These are phyloP conservation scores for Penicillium sp. DNA, from an alignment of 2,329 filamentous ascomycete genomes.

Conservation along the genomic window DNA sequence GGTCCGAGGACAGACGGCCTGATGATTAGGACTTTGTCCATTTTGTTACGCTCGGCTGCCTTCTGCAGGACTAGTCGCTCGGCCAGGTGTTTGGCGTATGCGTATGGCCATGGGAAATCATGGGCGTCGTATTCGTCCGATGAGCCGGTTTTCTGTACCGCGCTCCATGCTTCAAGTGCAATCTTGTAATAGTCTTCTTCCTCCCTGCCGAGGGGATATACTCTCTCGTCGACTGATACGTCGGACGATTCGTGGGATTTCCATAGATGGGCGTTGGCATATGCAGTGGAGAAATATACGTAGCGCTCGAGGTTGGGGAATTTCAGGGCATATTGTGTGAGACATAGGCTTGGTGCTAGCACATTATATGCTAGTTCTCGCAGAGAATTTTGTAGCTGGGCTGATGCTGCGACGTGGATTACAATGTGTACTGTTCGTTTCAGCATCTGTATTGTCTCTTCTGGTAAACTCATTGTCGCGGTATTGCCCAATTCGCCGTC, in stretches of 20 bases:
- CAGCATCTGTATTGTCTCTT: conserved; percentile 19
- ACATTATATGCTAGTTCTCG: conserved; percentile 20
- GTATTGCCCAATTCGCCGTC: conserved; percentile 23
- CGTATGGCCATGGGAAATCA: conserved; percentile 8
- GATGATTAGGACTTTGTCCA: conserved; percentile 23
- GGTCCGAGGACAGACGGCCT: conserved; percentile 25
- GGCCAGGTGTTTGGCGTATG: conserved; percentile 4
- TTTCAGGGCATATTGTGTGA: conserved; percentile 20
- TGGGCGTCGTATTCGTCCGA: conserved; percentile 30
- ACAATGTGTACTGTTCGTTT: conserved; percentile 21
- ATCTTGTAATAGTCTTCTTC: conserved; percentile 8
- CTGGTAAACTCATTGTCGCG: conserved; percentile 20
- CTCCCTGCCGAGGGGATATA: conserved; percentile 15
- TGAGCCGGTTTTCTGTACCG: conserved; percentile 20
- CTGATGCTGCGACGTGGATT: conserved; percentile 19
- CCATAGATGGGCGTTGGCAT: conserved; percentile 24
- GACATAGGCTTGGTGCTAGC: conserved; percentile 19
- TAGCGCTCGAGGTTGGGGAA: conserved; percentile 22
- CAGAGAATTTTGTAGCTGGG: conserved; percentile 17
- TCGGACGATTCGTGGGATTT: conserved; percentile 12
- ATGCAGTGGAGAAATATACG: conserved; percentile 20
- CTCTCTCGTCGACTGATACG: conserved; percentile 15
- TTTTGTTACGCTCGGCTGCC: conserved; percentile 11
- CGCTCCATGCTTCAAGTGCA: conserved; percentile 14
- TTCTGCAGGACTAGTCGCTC: conserved; percentile 18